Percentiles rank a stretch among this genome's conserved stretches.
phyloP scores from a whole-genome alignment of 441 rosid species.

The Pelargonium australe region DNA sequence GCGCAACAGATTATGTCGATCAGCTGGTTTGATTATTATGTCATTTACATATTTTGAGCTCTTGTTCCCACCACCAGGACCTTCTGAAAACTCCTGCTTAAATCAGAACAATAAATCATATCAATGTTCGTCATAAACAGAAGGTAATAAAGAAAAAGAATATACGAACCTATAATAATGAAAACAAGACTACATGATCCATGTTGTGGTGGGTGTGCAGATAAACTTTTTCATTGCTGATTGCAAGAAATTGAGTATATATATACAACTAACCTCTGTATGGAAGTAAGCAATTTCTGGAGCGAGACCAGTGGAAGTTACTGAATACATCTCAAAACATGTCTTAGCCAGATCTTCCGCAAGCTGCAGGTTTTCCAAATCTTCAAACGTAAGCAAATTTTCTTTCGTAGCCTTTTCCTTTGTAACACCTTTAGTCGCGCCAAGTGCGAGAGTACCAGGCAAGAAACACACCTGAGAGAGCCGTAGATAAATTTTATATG shows the following conservation, averaged over 20 bases:
- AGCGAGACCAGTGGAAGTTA: conserved; percentile 92
- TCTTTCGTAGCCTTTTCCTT: conserved; percentile 68
- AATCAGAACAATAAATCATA: conserved; percentile 25
- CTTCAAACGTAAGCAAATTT: conserved; percentile 76
- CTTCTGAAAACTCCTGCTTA: conserved; percentile 62
- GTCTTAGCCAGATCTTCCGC: conserved; percentile 91
- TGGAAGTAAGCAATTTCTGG: conserved; percentile 97
- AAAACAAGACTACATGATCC: neutral
- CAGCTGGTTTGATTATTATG: conserved; percentile 78
- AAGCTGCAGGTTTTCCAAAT: conserved; percentile 84
- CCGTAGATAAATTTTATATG: conserved; percentile 14
- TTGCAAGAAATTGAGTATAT: conserved; percentile 9
- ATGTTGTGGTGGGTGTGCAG: conserved; percentile 3
- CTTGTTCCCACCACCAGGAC: conserved; percentile 88
- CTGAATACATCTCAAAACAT: conserved; percentile 91
- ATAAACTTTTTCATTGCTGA: conserved; percentile 1
- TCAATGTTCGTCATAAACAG: conserved; percentile 12
- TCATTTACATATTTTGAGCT: conserved; percentile 66
- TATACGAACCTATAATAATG: conserved; percentile 7
- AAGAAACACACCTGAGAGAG: conserved; percentile 80
- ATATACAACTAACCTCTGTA: conserved; percentile 51
- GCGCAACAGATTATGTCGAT: conserved; percentile 86
- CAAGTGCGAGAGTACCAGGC: conserved; percentile 94
- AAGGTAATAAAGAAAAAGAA: conserved; percentile 9
- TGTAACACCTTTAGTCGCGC: conserved; percentile 86